These are phyloP conservation scores for Rossbeevera mucosa DNA, from an alignment of 768 basidiomycete species.

Conservation along the genomic window DNA sequence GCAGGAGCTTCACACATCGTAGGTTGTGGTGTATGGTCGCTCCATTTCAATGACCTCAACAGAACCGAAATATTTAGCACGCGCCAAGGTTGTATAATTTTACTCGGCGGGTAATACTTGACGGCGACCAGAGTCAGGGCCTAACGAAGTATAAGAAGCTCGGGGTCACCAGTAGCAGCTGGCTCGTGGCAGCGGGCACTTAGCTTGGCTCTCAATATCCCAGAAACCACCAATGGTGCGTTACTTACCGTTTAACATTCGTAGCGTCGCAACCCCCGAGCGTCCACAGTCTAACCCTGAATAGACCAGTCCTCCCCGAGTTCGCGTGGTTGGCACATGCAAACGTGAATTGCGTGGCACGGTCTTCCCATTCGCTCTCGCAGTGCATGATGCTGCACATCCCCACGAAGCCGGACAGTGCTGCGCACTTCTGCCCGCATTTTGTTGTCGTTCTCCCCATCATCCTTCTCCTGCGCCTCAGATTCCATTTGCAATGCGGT, in stretches of 20 bases:
- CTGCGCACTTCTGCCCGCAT: no score
- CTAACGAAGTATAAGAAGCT: slow-evolving; percentile 6
- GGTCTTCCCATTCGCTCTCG: no score
- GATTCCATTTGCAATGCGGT: no score
- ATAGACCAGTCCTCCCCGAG: slow-evolving; percentile 43
- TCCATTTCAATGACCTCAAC: neutral
- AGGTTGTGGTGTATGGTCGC: no score
- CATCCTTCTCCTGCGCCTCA: no score
- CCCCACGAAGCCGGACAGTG: no score
- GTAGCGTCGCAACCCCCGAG: slow-evolving; percentile 34
- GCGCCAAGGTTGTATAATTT: neutral
- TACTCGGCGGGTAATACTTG: neutral
- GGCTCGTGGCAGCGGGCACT: neutral
- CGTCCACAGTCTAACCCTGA: slow-evolving; percentile 30
- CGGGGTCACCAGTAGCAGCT: no score
- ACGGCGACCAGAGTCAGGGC: neutral
- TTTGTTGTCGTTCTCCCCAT: no score
- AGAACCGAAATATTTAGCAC: neutral
- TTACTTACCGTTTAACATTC: neutral
- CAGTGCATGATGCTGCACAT: no score
- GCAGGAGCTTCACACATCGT: neutral
- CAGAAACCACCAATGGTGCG: neutral
- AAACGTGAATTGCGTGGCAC: slow-evolving; percentile 1
- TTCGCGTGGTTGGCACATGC: slow-evolving; percentile 47
- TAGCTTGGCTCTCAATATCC: neutral